Evolutionary conservation across 2,329 filamentous ascomycete species (phyloP), one percentile per base, ranked within the genome.

Genomic region (Aspergillus novoparasiticus): DNA sequence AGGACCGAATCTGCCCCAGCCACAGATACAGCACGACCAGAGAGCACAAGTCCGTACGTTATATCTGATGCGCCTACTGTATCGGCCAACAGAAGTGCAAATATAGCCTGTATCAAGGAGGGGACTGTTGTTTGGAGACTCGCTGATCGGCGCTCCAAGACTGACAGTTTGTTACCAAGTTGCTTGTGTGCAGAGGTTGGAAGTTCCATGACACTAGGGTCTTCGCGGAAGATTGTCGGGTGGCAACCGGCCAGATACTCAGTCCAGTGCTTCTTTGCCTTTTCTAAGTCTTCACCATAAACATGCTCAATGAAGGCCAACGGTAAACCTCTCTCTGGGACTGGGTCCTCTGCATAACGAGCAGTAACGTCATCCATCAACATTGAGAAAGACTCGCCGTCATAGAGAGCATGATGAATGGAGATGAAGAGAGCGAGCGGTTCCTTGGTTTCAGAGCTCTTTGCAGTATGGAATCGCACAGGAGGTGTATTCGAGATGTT

Each of bases 371-470:
- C 76, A 3, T 74, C 68, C 32, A 79, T 56, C 32, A 79, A 58
- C 71, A 79, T 70, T 1, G 68, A 62, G 19, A 79, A 69, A 1
- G 76, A 76, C 39, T 74, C 71, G 8, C 69, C 74, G 61, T 79
- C 77, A 57, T 79, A 79, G 2, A 79, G 70, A 16, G 75, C 68
- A 54, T 79, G 77, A 57, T 78, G 75, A n/a, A 79, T 73, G 4
- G 74, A 71, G 16, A 79, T 70, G 39, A 73, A 69, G 4, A 78
- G 62, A 39, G 68, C 63, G 4, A 69, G 46, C 1, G 69, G 64
- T 4, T 56, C 56, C 21, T 67, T 60, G 0, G 58, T 66, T 16
- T n/a, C 39, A 1, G 62, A 58, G 19, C 66, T 65, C 16, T 32
- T 65, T 32, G 66, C 62, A 12, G 75, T 16, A 14, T 64, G 66